phyloP scores from a whole-genome alignment of 176 grass and related monocot species.

The Oryza meridionalis region DNA sequence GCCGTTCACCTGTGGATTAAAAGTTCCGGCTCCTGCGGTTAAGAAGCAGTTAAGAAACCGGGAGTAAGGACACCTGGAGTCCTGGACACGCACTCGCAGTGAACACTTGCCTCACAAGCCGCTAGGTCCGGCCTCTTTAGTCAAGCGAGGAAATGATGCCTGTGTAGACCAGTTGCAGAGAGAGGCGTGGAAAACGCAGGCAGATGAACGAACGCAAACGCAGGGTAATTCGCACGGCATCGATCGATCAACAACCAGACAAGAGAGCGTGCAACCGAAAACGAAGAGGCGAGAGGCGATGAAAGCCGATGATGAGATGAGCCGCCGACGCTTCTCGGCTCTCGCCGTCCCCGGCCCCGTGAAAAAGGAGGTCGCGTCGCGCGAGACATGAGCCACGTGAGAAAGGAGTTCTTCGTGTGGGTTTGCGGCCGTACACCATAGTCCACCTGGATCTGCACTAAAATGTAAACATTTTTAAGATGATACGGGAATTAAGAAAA shows the following conservation, averaged over 20 bases:
- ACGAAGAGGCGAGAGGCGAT: neutral
- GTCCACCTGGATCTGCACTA: neutral
- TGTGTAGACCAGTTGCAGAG: neutral
- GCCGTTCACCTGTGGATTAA: conserved; percentile 11
- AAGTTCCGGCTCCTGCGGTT: neutral
- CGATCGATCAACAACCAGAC: conserved; percentile 23
- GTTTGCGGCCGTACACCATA: neutral
- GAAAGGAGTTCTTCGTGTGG: too few relatives aligned
- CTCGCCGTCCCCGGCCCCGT: neutral
- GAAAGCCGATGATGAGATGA: too few relatives aligned
- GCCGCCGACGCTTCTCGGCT: neutral
- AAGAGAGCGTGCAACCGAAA: neutral
- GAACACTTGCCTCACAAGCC: neutral
- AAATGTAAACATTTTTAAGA: too few relatives aligned
- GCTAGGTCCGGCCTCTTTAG: neutral
- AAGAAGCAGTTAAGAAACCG: too few relatives aligned
- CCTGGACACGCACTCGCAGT: too few relatives aligned
- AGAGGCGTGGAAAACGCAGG: conserved; percentile 14
- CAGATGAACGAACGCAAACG: neutral
- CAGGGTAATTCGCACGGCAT: conserved; percentile 34
- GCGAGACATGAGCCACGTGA: neutral
- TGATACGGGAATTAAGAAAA: too few relatives aligned
- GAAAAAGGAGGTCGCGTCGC: neutral
- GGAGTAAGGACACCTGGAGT: too few relatives aligned
- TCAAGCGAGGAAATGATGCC: conserved; percentile 15